These are phyloP conservation scores for Syncephalastrum contaminatum DNA, from an alignment of 371 early-diverging fungal genomes.

Conservation along the genomic window DNA sequence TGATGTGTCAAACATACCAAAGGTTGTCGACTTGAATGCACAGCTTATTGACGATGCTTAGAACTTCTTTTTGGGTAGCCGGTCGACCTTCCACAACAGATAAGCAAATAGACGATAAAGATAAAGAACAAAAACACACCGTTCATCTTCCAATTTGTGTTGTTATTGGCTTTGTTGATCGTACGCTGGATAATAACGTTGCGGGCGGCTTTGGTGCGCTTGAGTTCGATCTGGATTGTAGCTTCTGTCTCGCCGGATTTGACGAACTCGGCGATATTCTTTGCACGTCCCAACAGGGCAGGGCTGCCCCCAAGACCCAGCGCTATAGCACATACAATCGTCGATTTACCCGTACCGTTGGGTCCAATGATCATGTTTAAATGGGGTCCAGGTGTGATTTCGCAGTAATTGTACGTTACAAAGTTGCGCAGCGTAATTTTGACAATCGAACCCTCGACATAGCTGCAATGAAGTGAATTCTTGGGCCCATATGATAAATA, in stretches of 20 bases:
- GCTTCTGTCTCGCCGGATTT: slow-evolving; percentile 86
- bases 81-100: slow-evolving; percentile 42
- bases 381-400: slow-evolving; percentile 86
- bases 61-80: slow-evolving; percentile 63
- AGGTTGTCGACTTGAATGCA: slow-evolving; percentile 96
- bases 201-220: slow-evolving; percentile 33
- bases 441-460: slow-evolving; percentile 75
- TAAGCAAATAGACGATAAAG: neutral
- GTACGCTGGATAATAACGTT: slow-evolving; percentile 69
- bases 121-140: slow-evolving; percentile 36
- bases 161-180: slow-evolving; percentile 68
- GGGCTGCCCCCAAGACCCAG: slow-evolving; percentile 93
- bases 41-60: slow-evolving; percentile 54
- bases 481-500: neutral
- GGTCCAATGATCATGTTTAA: slow-evolving; percentile 98
- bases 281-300: slow-evolving; percentile 81
- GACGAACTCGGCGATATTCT: slow-evolving; percentile 88
- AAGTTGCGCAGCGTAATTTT: slow-evolving; percentile 83
- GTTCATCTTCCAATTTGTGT: slow-evolving; percentile 78
- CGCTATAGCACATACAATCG: slow-evolving; percentile 97
- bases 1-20: slow-evolving; percentile 62
- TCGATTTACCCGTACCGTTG: slow-evolving; percentile 99
- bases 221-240: slow-evolving; percentile 77
- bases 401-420: slow-evolving; percentile 89
- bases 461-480: slow-evolving; percentile 27